Evolutionary conservation across 805 yeast species (phyloP).

Genomic region (Torulaspora maleeae): DNA sequence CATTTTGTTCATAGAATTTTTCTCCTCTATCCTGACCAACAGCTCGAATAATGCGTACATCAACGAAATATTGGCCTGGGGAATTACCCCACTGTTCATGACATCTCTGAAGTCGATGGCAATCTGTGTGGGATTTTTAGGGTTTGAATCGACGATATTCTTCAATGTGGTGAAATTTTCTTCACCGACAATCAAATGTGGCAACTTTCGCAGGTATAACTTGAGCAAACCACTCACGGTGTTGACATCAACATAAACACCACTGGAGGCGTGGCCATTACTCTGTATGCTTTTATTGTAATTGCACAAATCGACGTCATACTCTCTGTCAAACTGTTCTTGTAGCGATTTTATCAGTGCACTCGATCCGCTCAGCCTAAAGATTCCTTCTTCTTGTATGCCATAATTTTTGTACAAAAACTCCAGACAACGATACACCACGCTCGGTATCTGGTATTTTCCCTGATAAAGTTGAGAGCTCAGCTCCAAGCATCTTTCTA

Average conservation of each 20-base stretch:
- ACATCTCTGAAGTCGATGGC: constrained; percentile 36
- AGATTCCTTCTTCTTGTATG: constrained; percentile 82
- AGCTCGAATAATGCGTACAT: constrained; percentile 64
- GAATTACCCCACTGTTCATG: constrained; percentile 37
- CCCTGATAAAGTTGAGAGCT: constrained; percentile 43
- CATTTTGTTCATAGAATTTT: constrained; percentile 72
- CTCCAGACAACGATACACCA: constrained; percentile 69
- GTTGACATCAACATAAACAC: constrained; percentile 60
- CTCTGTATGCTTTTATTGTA: constrained; percentile 24
- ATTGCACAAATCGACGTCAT: constrained; percentile 62
- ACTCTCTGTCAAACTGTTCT: constrained; percentile 58
- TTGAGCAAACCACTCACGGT: constrained; percentile 84
- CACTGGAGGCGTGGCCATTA: constrained; percentile 20
- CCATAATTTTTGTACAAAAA: constrained; percentile 64
- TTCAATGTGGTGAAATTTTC: constrained; percentile 41
- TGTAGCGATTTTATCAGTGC: constrained; percentile 65
- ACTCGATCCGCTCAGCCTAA: constrained; percentile 85
- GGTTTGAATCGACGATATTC: constrained; percentile 33
- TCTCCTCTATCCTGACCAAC: constrained; percentile 57
- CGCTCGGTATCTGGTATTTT: constrained; percentile 54
- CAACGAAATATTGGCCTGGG: constrained; percentile 53
- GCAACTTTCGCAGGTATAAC: constrained; percentile 72
- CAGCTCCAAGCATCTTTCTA: constrained; percentile 47
- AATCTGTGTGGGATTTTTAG: constrained; percentile 29
- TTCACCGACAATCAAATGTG: constrained; percentile 61